Evolutionary conservation across 768 basidiomycete species (phyloP).

Genomic region (Termitomyces sp.): DNA sequence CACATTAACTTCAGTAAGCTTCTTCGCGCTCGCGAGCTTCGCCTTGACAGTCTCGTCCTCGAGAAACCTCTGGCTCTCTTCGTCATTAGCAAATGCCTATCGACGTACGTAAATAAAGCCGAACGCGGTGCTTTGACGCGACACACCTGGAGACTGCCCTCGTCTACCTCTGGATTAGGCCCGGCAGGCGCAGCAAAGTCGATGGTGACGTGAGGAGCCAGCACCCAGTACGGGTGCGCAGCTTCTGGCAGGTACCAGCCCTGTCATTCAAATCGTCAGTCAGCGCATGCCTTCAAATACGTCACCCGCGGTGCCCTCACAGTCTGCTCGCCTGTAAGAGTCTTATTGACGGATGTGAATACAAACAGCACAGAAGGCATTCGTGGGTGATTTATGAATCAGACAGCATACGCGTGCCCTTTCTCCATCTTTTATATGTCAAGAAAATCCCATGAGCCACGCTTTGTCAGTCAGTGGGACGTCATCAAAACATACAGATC

Average conservation of each 20-base stretch:
- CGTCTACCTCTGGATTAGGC: slow-evolving; percentile 69
- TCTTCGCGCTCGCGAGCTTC: slow-evolving; percentile 54
- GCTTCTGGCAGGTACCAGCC: slow-evolving; percentile 80
- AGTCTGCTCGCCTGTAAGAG: slow-evolving; percentile 44
- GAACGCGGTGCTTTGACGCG: not conserved
- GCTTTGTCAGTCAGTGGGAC: not conserved
- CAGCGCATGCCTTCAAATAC: not conserved
- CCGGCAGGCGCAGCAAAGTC: slow-evolving; percentile 60
- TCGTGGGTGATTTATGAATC: slow-evolving; percentile 3
- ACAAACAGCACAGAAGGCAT: slow-evolving; percentile 63
- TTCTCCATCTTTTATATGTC: not conserved
- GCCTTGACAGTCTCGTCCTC: slow-evolving; percentile 45
- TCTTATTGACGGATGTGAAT: slow-evolving; percentile 62
- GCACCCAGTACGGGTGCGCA: slow-evolving; percentile 64
- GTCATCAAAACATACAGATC: not conserved
- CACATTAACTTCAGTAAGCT: slow-evolving; percentile 51
- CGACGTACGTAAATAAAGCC: not conserved
- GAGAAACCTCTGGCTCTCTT: slow-evolving; percentile 53
- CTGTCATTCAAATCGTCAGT: slow-evolving; percentile 23
- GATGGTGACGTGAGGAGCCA: slow-evolving; percentile 44
- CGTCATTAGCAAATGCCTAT: slow-evolving; percentile 48
- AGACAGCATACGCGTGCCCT: not conserved
- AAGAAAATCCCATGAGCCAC: not conserved
- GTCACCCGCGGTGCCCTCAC: slow-evolving; percentile 25
- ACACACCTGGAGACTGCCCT: slow-evolving; percentile 43